Evolutionary conservation across 129 eudicot species (phyloP).

Genomic region (Escallonia herrerae): DNA sequence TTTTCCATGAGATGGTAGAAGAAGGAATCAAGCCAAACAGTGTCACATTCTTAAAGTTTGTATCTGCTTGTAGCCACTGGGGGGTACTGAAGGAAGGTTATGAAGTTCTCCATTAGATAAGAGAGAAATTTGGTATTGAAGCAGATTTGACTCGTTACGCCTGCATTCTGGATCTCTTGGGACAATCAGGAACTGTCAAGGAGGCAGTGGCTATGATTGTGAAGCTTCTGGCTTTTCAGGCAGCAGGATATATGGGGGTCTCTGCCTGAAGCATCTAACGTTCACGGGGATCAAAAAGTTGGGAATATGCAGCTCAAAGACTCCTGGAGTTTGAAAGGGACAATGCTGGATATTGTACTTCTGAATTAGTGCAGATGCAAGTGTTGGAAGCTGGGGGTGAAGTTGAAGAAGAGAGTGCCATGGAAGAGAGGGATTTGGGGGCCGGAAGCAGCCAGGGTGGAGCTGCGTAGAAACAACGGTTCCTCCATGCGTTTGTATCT

Average conservation of each 20-base stretch:
- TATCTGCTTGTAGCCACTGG: slow-evolving; percentile 52
- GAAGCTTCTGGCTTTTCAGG: slow-evolving; percentile 24
- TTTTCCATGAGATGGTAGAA: slow-evolving; percentile 21
- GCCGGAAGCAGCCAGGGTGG: slow-evolving; percentile 53
- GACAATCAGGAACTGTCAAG: slow-evolving; percentile 33
- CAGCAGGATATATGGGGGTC: too few species aligned
- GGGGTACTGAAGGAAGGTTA: slow-evolving; percentile 37
- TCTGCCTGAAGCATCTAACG: too few species aligned
- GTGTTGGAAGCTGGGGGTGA: slow-evolving; percentile 28
- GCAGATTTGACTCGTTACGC: slow-evolving; percentile 37
- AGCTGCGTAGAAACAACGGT: slow-evolving; percentile 36
- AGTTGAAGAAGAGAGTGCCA: slow-evolving; percentile 26
- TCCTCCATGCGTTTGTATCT: slow-evolving; percentile 26
- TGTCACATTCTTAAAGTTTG: slow-evolving; percentile 34
- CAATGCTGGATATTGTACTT: slow-evolving; percentile 35
- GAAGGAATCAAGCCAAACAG: slow-evolving; percentile 40
- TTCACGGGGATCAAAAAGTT: slow-evolving; percentile 15
- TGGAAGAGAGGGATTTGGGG: slow-evolving; percentile 26
- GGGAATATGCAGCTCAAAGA: too few species aligned
- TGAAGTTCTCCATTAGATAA: slow-evolving; percentile 26
- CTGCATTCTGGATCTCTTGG: slow-evolving; percentile 38
- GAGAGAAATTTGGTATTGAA: slow-evolving; percentile 21
- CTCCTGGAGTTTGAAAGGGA: slow-evolving; percentile 36
- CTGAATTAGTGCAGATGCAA: slow-evolving; percentile 37
- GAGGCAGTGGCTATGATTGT: slow-evolving; percentile 27